Percentiles rank a stretch among this genome's conserved stretches.
phyloP scores from a whole-genome alignment of 768 basidiomycete genomes.

The Rhodotorula kratochvilovae region DNA sequence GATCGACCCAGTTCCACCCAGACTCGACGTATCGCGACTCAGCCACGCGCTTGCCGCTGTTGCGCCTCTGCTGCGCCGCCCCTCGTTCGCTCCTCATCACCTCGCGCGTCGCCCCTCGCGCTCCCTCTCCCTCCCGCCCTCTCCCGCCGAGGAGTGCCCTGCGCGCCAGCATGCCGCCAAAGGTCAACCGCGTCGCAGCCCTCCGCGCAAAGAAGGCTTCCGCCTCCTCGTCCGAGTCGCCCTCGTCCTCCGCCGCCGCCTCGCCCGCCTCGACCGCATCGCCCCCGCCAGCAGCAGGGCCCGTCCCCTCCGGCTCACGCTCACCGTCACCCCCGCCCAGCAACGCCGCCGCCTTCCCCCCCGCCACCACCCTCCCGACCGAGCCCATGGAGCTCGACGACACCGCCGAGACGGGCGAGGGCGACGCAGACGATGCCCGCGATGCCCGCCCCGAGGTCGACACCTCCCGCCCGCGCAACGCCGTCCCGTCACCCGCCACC shows the following conservation, averaged over 20 bases:
- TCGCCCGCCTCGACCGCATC: not conserved
- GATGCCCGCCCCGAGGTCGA: not conserved
- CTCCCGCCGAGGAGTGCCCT: too few relatives aligned
- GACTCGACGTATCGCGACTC: too few relatives aligned
- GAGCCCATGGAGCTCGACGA: conserved; percentile 39
- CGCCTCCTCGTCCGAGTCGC: too few relatives aligned
- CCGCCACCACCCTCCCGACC: conserved; percentile 29
- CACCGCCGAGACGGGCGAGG: conserved; percentile 20
- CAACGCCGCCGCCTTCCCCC: conserved; percentile 8
- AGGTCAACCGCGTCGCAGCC: not conserved
- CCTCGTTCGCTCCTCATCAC: not conserved
- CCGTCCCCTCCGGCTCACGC: conserved; percentile 1
- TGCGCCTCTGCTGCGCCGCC: too few relatives aligned
- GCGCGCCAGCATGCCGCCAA: not conserved
- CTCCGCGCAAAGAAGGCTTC: not conserved
- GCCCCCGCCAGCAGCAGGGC: not conserved
- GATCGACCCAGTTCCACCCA: too few relatives aligned
- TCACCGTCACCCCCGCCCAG: not conserved
- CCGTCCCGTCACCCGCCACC: not conserved
- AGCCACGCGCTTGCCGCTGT: too few relatives aligned
- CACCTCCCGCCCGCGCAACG: not conserved
- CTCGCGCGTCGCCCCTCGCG: not conserved
- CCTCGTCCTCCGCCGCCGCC: not conserved
- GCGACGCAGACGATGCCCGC: conserved; percentile 25
- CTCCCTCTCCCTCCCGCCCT: not conserved